Evolutionary conservation across 169 alveolate genomes (phyloP), one percentile per base, ranked within the genome.

Genomic region (Eimeria sp.): DNA sequence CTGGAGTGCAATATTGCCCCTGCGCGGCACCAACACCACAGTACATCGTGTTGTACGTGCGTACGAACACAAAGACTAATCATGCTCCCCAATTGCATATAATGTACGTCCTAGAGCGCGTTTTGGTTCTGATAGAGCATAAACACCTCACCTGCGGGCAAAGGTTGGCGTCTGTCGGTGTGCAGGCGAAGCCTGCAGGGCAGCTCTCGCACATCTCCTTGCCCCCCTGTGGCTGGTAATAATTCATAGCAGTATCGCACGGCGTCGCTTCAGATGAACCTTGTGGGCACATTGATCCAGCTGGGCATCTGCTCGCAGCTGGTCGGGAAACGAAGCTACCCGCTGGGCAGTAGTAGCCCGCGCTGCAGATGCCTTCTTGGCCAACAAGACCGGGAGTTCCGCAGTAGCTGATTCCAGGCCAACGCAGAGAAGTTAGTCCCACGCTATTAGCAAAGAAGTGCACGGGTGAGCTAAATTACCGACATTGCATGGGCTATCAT

Each of bases 1-100:
- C 93, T 58, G 80, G 93, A n/a, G 93, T 47, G 93, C 93, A 86
- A 27, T 86, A 86, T 43, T 86, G 61, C 5, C 93, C 93, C 93
- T 86, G 93, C 45, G 80, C 67, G 47, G 51, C 27, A 0, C 61
- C 30, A 30, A 61, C 34, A 43, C 20, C 93, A 43, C 27, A 61
- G 45, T 30, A 57, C 51, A 20, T 45, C 57, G 20, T 25, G 40
- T 5, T 76, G 4, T 30, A 76, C 18, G 18, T 6, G 43, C 43
- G 6, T 30, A 27, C 18, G 4, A 11, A 51, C 65, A 25, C 54
- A 25, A 13, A 58, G 5, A 7, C n/a, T n/a, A 58, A 58, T 25
- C 7, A 3, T 58, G 67, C 67, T 25, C 65, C 90, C 47, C 51
- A 25, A 22, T 6, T 27, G 72, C 51, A 47, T 20, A 27, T 51